Conservation (phyloP, 495 filamentous ascomycete species). For the Penicillium samsonianum region DNA sequence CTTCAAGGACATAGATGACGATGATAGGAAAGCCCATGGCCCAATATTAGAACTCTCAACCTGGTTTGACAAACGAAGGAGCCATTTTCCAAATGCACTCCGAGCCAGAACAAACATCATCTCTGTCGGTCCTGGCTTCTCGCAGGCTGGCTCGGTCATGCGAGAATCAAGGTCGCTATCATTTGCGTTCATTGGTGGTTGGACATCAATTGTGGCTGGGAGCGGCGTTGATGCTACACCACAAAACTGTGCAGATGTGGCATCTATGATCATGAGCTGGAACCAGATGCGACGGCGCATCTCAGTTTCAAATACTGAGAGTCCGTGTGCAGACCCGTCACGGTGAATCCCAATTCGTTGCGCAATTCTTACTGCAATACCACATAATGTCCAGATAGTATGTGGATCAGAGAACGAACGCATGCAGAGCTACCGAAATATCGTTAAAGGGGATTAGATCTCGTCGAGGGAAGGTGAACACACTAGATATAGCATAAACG, state of each 20-base stretch:
- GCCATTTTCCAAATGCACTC: conserved; percentile 43
- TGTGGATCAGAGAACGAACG: conserved; percentile 40
- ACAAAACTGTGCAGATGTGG: conserved; percentile 37
- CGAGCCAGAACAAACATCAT: conserved; percentile 67
- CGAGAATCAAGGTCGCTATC: conserved; percentile 59
- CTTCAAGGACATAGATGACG: conserved; percentile 37
- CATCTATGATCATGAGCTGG: conserved; percentile 39
- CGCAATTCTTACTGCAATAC: conserved; percentile 43
- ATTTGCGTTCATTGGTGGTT: conserved; percentile 54
- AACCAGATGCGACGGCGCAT: conserved; percentile 48
- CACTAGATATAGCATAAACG: conserved; percentile 47
- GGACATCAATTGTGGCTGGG: conserved; percentile 27
- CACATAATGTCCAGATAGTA: conserved; percentile 46
- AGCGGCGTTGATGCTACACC: conserved; percentile 29
- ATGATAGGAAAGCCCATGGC: conserved; percentile 34
- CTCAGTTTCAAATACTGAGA: conserved; percentile 47
- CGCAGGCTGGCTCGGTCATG: conserved; percentile 54
- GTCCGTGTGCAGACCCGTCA: conserved; percentile 37
- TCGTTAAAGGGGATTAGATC: conserved; percentile 3
- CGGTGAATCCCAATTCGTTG: conserved; percentile 50
- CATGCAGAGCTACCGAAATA: conserved; percentile 28
- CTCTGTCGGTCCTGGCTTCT: conserved; percentile 61
- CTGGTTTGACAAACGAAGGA: conserved; percentile 34
- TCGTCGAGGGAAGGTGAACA: neutral
- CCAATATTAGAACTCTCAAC: conserved; percentile 27